phyloP scores from a whole-genome alignment of 192 early-diverging fungal genomes.

The Neocallimastix lanati region DNA sequence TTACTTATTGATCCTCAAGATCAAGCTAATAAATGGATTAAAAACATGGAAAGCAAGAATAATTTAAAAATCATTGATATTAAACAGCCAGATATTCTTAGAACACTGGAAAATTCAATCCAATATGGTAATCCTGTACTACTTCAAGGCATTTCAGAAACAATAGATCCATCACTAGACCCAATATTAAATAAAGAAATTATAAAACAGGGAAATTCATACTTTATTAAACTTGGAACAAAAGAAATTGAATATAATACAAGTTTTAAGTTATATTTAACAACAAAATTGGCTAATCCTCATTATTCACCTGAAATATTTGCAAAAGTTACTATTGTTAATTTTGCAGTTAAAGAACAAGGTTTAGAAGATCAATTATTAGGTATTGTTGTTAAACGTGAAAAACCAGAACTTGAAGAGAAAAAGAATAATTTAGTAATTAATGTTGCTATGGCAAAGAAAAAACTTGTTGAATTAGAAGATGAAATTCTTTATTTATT shows the following conservation, averaged over 20 bases:
- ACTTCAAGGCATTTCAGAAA: slow-evolving; percentile 28
- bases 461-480: slow-evolving; percentile 35
- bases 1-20: not conserved
- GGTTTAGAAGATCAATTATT: slow-evolving; percentile 42
- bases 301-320: slow-evolving; percentile 40
- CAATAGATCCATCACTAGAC: slow-evolving; percentile 33
- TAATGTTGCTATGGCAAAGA: slow-evolving; percentile 34
- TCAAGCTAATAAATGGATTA: not conserved
- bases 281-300: slow-evolving; percentile 38
- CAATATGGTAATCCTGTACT: slow-evolving; percentile 39
- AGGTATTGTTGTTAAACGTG: slow-evolving; percentile 32
- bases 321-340: slow-evolving; percentile 40
- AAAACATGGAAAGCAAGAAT: not conserved
- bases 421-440: slow-evolving; percentile 34
- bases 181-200: slow-evolving; percentile 38
- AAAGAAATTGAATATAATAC: slow-evolving; percentile 46
- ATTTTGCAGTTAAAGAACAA: slow-evolving; percentile 43
- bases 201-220: slow-evolving; percentile 28
- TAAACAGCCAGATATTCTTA: not conserved
- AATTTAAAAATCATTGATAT: slow-evolving; percentile 2
- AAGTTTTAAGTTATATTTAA: slow-evolving; percentile 36
- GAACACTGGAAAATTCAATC: slow-evolving; percentile 32
- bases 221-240: slow-evolving; percentile 33
- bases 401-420: slow-evolving; percentile 40
- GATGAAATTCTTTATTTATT: slow-evolving; percentile 37